phyloP scores from a whole-genome alignment of 768 basidiomycete species.

The Termitomyces sp. region DNA sequence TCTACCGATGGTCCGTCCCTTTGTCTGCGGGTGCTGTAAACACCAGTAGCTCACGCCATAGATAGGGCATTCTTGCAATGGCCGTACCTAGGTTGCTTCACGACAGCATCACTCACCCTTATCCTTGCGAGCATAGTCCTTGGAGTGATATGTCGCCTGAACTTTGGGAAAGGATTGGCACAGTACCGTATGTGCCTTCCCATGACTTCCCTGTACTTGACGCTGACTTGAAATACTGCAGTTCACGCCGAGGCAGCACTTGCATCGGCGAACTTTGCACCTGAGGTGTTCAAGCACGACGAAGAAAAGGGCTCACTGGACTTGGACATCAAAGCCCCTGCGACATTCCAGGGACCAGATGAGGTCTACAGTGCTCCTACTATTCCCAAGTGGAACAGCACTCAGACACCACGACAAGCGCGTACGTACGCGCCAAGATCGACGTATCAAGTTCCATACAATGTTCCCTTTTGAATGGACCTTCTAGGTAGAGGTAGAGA shows the following conservation, averaged over 20 bases:
- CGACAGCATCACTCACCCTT: conserved; percentile 42
- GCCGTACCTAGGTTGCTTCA: conserved; percentile 49
- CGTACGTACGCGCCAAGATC: not conserved
- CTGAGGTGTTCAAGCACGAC: conserved; percentile 37
- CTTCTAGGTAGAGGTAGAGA: conserved; percentile 3
- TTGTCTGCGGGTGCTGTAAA: not conserved
- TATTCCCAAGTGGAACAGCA: not conserved
- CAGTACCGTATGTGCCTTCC: conserved; percentile 47
- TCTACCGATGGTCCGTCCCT: conserved; percentile 42
- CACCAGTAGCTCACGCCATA: not conserved
- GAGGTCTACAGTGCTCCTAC: conserved; percentile 3
- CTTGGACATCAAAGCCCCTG: conserved; percentile 10
- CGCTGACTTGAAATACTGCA: conserved; percentile 19
- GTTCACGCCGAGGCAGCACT: conserved; percentile 40
- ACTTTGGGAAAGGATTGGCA: conserved; percentile 55
- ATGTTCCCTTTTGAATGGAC: conserved; percentile 12
- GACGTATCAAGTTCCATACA: conserved; percentile 10
- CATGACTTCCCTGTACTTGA: not conserved
- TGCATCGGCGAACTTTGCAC: conserved; percentile 36
- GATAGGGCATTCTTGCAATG: conserved; percentile 45
- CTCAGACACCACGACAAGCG: not conserved
- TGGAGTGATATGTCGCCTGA: conserved; percentile 46
- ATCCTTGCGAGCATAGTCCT: conserved; percentile 42
- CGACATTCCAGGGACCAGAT: conserved; percentile 1
- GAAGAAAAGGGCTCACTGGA: conserved; percentile 19